phyloP scores from a whole-genome alignment of 2,329 filamentous ascomycete genomes.

The Scytalidium sp. region DNA sequence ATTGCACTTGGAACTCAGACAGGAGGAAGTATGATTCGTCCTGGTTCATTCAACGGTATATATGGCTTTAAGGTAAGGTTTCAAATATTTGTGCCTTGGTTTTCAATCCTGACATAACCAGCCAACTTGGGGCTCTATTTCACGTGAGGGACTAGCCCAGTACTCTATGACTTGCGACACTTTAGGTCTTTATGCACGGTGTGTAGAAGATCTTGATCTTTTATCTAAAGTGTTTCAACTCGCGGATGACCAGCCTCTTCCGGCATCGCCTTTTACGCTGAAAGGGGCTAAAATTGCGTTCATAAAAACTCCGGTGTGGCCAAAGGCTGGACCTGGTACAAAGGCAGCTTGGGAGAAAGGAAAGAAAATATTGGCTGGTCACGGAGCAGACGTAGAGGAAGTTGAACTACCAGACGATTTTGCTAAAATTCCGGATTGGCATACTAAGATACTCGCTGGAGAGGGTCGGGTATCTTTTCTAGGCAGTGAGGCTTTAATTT shows the following conservation, averaged over 20 bases:
- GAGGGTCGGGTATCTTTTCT: slow-evolving; percentile 54
- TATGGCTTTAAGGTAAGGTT: slow-evolving; percentile 53
- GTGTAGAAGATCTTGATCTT: slow-evolving; percentile 54
- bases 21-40: slow-evolving; percentile 60
- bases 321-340: slow-evolving; percentile 41
- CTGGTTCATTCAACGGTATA: slow-evolving; percentile 62
- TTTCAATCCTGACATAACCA: slow-evolving; percentile 1
- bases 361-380: slow-evolving; percentile 32
- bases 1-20: slow-evolving; percentile 64
- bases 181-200: slow-evolving; percentile 56
- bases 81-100: background rate
- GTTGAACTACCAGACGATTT: slow-evolving; percentile 50
- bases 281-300: slow-evolving; percentile 52
- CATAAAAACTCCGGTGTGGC: slow-evolving; percentile 50
- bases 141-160: slow-evolving; percentile 57
- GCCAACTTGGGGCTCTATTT: slow-evolving; percentile 63
- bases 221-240: slow-evolving; percentile 53
- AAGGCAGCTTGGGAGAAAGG: slow-evolving; percentile 39
- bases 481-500: slow-evolving; percentile 16
- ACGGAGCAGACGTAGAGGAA: slow-evolving; percentile 55
- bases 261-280: slow-evolving; percentile 30
- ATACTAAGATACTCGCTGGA: slow-evolving; percentile 43
- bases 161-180: slow-evolving; percentile 61
- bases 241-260: slow-evolving; percentile 42
- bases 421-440: slow-evolving; percentile 46